Evolutionary conservation across 139 green algal species (phyloP), one percentile per base, ranked within the genome.

Genomic region (Raphidocelis subcapitata): DNA sequence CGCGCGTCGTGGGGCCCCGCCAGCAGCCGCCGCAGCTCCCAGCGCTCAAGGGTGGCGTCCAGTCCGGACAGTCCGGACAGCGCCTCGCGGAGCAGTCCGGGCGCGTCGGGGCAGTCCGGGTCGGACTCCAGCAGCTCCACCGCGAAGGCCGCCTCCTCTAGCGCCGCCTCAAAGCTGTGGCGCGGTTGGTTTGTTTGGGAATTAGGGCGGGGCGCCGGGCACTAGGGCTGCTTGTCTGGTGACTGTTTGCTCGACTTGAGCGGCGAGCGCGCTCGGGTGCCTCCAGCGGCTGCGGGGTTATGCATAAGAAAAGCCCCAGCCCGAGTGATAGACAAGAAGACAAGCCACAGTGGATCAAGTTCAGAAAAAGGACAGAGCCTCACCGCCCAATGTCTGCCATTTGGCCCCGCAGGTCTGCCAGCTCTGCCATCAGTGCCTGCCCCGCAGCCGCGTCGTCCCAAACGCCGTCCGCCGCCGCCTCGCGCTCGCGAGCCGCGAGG

Each of bases 391-490:
- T 61, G 41, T 91, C 76, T 26, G 82, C 71, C 37, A 76, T 0
- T 57, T 65, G 52, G 20, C 62, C 62, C 46, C 72, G 66, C 2
- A 87, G 68, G 15, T 16, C 37, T 5, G 54, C 67, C 54, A 84
- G 75, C 18, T 73, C 67, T 23, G 57, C 32, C 44, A 94, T 65
- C 35, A 95, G 57, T 12, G 54, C 47, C 44, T 89, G 74, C 16
- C 89, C 92, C 5, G 64, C 60, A 0, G 46, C 68, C 1, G 80
- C 72, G 60, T 94, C 73, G 44, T 92, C 91, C 92, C 92, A 97
- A 52, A 97, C 69, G 0, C 71, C 74, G 0, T 69, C 61, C 1
- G 70, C 69, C 3, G 55, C 62, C 18, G 80, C 69, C 3, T 84
- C 56, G n/a, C 72, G 23, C 74, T 94, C 87, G 70, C 91, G 73